Conservation (phyloP, 1,284 basidiomycete species). For the Ganoderma lucidum region DNA sequence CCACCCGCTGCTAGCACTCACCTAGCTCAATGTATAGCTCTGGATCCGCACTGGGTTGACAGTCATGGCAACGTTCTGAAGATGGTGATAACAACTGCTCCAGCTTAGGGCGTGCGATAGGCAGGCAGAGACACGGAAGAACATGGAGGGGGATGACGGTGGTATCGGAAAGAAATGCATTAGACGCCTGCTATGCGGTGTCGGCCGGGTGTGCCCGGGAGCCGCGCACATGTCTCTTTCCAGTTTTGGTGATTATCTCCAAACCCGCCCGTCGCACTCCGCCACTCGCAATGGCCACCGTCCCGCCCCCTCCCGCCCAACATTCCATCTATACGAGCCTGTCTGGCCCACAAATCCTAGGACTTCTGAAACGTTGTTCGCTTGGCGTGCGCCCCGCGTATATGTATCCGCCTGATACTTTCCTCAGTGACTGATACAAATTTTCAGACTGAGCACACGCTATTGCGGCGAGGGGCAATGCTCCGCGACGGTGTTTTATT, state of each 20-base stretch:
- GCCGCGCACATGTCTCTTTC: background rate
- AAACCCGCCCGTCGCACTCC: conserved; percentile 3
- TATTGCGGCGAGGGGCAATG: background rate
- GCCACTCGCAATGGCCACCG: background rate
- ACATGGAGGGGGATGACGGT: background rate
- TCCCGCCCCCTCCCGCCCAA: background rate
- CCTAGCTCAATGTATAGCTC: background rate
- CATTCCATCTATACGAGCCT: background rate
- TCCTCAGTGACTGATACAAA: background rate
- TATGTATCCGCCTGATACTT: background rate
- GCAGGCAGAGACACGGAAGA: background rate
- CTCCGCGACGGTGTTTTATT: background rate
- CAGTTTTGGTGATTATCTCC: background rate
- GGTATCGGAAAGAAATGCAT: background rate
- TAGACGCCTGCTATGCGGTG: background rate
- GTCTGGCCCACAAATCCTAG: background rate
- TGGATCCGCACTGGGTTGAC: background rate
- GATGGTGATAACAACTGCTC: background rate
- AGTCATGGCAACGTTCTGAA: background rate
- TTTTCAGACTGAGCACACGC: conserved; percentile 1
- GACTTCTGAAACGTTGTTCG: background rate
- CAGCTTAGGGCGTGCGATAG: background rate
- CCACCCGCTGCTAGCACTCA: background rate
- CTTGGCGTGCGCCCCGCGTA: background rate
- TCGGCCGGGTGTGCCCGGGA: background rate